Conservation (phyloP, 768 basidiomycete species). For the Boletus subcaerulescens region DNA sequence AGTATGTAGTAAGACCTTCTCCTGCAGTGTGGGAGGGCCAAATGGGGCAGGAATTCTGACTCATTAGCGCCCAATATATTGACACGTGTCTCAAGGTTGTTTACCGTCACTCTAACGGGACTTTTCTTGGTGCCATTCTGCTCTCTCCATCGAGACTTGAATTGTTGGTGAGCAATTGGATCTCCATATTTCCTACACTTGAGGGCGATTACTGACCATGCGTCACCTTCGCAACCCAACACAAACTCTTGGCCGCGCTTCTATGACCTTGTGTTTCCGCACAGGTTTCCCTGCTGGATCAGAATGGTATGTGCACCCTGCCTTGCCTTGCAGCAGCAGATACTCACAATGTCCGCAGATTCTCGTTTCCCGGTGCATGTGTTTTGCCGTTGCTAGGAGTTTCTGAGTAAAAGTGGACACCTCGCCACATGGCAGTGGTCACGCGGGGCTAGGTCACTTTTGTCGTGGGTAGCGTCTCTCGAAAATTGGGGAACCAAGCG, state of each 20-base stretch:
- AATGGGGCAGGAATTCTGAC: too few relatives aligned
- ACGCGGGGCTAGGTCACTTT: conserved; percentile 2
- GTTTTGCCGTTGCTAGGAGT: not conserved
- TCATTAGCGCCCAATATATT: too few relatives aligned
- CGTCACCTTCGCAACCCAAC: not conserved
- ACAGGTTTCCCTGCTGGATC: not conserved
- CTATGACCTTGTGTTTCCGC: not conserved
- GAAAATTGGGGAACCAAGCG: not conserved
- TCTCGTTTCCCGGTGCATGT: not conserved
- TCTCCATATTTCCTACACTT: not conserved
- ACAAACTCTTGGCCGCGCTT: not conserved
- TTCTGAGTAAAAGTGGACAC: not conserved
- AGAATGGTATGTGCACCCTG: not conserved
- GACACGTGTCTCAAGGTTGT: too few relatives aligned
- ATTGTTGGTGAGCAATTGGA: not conserved
- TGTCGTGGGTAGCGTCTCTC: not conserved
- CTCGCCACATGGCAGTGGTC: not conserved
- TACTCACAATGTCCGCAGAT: conserved; percentile 7
- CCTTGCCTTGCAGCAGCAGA: not conserved
- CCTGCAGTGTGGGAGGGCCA: too few relatives aligned
- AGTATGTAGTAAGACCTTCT: too few relatives aligned
- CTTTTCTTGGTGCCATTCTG: too few relatives aligned
- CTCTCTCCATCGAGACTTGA: too few relatives aligned
- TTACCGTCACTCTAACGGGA: too few relatives aligned
- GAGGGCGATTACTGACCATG: not conserved